phyloP scores from a whole-genome alignment of 2,329 filamentous ascomycete genomes.

The Colletotrichum sp. region DNA sequence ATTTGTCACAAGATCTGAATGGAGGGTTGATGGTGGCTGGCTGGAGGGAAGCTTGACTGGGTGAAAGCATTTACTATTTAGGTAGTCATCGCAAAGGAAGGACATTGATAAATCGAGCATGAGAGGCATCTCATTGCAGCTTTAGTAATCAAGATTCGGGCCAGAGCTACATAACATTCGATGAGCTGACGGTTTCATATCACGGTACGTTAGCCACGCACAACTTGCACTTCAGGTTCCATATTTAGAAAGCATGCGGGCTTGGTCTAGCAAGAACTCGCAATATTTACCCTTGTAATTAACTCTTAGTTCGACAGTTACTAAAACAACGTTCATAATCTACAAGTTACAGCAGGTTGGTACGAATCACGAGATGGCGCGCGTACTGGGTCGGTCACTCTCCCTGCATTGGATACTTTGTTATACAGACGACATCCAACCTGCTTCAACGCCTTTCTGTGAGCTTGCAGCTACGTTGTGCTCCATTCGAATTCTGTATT shows the following conservation, averaged over 20 bases:
- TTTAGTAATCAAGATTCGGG: neutral
- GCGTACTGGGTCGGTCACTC: neutral
- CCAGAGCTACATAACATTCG: neutral
- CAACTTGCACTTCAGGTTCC: neutral
- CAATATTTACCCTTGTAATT: accelerated
- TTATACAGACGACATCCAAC: neutral
- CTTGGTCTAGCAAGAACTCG: neutral
- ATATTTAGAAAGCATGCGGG: neutral
- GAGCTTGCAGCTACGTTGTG: accelerated
- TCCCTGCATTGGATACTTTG: neutral
- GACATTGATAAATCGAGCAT: neutral
- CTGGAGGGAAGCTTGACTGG: conserved; percentile 46
- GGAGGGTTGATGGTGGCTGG: conserved; percentile 34
- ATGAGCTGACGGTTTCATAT: neutral
- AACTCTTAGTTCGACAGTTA: accelerated
- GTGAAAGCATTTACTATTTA: neutral
- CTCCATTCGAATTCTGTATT: neutral
- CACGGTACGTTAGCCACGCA: neutral
- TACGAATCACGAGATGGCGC: neutral
- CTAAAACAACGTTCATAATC: neutral
- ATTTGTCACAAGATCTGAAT: conserved; percentile 28
- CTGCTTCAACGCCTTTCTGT: neutral
- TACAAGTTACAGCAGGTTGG: neutral
- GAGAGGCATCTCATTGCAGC: neutral
- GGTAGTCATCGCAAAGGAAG: neutral